Evolutionary conservation across 306 rosid genomes (phyloP).

Genomic region (Pterocarpus macrocarpus): DNA sequence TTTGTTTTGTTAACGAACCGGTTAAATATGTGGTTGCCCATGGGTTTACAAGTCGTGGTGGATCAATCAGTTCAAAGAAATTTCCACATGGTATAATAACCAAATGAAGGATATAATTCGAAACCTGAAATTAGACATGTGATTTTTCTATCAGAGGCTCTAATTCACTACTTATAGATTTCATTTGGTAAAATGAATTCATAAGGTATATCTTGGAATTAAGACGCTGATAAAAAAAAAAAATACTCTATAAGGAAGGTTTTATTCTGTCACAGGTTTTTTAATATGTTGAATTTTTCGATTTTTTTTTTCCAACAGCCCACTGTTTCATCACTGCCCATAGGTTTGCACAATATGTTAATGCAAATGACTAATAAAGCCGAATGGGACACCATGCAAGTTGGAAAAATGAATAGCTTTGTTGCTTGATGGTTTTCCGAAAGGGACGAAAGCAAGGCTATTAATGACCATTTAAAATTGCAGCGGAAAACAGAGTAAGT

Average conservation of each 20-base stretch:
- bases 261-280: too few relatives aligned
- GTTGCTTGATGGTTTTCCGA: neutral
- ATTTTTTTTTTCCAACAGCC: too few relatives aligned
- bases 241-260: too few relatives aligned
- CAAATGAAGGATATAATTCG: neutral
- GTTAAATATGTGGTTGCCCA: too few relatives aligned
- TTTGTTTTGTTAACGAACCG: too few relatives aligned
- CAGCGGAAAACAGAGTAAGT: neutral
- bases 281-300: too few relatives aligned
- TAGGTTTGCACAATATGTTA: neutral
- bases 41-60: neutral
- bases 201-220: neutral
- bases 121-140: neutral
- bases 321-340: too few relatives aligned
- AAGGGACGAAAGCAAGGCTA: slow-evolving; percentile 4
- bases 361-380: neutral
- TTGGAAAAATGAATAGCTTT: neutral
- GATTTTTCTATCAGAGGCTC: neutral
- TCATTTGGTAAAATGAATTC: neutral
- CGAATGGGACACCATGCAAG: slow-evolving; percentile 11
- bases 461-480: neutral
- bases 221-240: neutral
- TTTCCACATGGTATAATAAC: neutral
- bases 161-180: neutral
- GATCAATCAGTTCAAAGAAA: neutral